Percentiles rank a stretch among this genome's conserved stretches.
Evolutionary conservation across 345 rosid species (phyloP).

Genomic region (Abelmoschus esculentus): DNA sequence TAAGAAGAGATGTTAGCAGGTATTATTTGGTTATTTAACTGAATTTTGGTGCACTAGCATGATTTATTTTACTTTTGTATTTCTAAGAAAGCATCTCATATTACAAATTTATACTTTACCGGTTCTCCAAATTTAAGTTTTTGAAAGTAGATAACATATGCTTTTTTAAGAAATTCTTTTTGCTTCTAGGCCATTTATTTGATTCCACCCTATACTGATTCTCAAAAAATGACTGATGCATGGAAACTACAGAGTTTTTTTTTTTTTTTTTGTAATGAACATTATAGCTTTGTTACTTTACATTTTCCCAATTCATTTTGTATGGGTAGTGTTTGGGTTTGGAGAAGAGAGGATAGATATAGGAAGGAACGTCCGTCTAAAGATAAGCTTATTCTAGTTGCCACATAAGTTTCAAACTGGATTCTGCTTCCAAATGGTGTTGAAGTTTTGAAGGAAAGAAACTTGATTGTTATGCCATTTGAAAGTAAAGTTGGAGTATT

Average conservation of each 20-base stretch:
- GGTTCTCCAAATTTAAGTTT: neutral
- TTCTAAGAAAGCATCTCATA: neutral
- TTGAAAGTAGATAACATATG: neutral
- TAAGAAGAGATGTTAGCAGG: conserved; percentile 44
- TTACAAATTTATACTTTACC: neutral
- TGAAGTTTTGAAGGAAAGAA: neutral
- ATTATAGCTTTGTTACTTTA: neutral
- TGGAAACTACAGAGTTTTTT: neutral
- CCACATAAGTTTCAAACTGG: neutral
- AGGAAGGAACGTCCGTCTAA: neutral
- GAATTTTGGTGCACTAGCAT: neutral
- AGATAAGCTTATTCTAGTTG: neutral
- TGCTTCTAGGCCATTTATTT: neutral
- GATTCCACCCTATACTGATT: neutral
- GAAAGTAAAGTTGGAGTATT: neutral
- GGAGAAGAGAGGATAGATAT: neutral
- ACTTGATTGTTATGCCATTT: neutral
- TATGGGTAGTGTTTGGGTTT: too few species aligned
- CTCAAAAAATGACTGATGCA: neutral
- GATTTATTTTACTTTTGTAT: neutral
- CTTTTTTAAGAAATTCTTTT: neutral
- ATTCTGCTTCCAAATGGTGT: neutral
- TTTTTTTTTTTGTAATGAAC: neutral
- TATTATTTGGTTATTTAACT: conserved; percentile 2
- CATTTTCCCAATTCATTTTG: too few species aligned